A percentile compares a stretch with the other conserved stretches of the same genome.
Evolutionary conservation across 2,329 filamentous ascomycete genomes (phyloP).

Genomic region (Cryphonectria carpinicola): DNA sequence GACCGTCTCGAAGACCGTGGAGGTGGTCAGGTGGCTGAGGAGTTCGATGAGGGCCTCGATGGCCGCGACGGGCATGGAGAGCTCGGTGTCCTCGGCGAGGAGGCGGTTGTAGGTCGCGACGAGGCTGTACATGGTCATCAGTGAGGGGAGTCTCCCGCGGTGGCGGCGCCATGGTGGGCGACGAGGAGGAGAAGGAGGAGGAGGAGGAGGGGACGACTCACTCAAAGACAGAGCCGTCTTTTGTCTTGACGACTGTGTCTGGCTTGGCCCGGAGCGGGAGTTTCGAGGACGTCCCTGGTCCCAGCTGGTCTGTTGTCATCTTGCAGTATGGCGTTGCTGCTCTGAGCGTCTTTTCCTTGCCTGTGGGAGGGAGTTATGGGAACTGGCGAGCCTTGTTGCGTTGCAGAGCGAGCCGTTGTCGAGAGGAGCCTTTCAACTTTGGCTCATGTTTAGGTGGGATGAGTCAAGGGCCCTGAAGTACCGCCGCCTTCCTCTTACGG

Average conservation of each 20-base stretch:
- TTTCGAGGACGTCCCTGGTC: constrained; percentile 16
- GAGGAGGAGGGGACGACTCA: constrained; percentile 28
- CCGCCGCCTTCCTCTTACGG: constrained; percentile 8
- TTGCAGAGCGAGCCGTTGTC: not conserved
- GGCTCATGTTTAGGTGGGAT: constrained; percentile 10
- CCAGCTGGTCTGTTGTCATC: constrained; percentile 26
- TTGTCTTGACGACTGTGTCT: constrained; percentile 24
- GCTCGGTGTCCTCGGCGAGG: constrained; percentile 70
- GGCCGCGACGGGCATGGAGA: constrained; percentile 89
- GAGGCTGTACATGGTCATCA: constrained; percentile 45
- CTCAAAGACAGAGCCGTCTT: constrained; percentile 40
- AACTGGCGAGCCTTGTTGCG: not conserved
- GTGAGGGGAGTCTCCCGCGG: not conserved
- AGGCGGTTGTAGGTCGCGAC: constrained; percentile 59
- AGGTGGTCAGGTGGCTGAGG: constrained; percentile 76
- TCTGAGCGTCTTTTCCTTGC: not conserved
- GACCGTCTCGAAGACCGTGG: constrained; percentile 92
- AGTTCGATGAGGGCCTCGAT: constrained; percentile 72
- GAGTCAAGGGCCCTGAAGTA: constrained; percentile 4
- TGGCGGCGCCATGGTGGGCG: not conserved
- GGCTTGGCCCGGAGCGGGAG: constrained; percentile 23
- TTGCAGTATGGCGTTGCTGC: not conserved
- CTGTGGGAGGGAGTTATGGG: not conserved
- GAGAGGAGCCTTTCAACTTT: not conserved
- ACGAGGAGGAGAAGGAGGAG: not conserved